Percentiles rank a stretch among this genome's conserved stretches.
phyloP scores from a whole-genome alignment of 352 stramenopile genomes.

The Paralagenidium karlingii region DNA sequence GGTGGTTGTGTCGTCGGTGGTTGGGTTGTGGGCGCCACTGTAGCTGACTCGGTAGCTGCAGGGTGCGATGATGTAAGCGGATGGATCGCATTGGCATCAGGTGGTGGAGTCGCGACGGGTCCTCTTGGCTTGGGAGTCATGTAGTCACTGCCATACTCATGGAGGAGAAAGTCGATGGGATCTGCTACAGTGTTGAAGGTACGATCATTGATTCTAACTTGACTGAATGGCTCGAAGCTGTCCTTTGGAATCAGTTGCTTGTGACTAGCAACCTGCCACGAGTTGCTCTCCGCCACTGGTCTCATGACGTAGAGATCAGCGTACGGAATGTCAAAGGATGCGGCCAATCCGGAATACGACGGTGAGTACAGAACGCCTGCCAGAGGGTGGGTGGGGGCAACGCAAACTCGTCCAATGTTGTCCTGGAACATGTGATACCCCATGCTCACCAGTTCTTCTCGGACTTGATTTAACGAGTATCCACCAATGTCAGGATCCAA shows the following conservation, averaged over 20 bases:
- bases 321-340: conserved; percentile 12
- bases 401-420: conserved; percentile 23
- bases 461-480: conserved; percentile 5
- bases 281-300: conserved; percentile 7
- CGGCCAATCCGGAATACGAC: conserved; percentile 1
- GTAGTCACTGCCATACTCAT: conserved; percentile 18
- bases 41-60: too few species aligned
- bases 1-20: too few species aligned
- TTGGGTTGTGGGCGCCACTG: too few species aligned
- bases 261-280: conserved; percentile 8
- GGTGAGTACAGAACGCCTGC: conserved; percentile 18
- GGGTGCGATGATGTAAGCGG: too few species aligned
- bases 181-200: conserved; percentile 19
- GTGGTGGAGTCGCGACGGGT: neutral
- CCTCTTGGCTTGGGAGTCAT: conserved; percentile 9
- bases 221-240: conserved; percentile 11
- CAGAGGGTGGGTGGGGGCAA: conserved; percentile 24
- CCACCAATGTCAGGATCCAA: conserved; percentile 1
- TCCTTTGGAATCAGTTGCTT: conserved; percentile 6
- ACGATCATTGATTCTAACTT: conserved; percentile 17
- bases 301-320: conserved; percentile 23
- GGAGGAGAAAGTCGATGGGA: conserved; percentile 13
- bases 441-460: conserved; percentile 11
- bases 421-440: conserved; percentile 37
- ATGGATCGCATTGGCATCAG: too few species aligned